Evolutionary conservation across 352 stramenopile species (phyloP).

Genomic region (Halophytophthora batemanensis): DNA sequence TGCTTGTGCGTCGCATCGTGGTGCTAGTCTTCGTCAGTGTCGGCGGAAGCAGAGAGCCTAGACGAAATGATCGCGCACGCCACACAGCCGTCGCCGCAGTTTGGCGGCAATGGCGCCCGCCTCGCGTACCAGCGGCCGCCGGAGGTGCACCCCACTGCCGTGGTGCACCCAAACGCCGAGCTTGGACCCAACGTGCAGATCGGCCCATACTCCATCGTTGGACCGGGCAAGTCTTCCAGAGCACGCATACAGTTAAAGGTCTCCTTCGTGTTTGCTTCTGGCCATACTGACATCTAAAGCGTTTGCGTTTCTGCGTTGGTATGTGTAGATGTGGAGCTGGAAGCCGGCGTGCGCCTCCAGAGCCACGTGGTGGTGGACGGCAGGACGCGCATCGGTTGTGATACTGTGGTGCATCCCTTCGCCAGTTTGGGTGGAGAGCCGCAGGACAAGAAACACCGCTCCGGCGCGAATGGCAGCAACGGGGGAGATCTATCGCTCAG

Average conservation of each 20-base stretch:
- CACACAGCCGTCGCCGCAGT: slow-evolving; percentile 7
- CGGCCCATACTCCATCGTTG: slow-evolving; percentile 70
- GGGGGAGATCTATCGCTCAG: slow-evolving; percentile 25
- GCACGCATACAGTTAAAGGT: neutral
- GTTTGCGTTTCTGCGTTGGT: slow-evolving; percentile 7
- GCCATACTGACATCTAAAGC: slow-evolving; percentile 5
- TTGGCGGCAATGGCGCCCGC: too few species aligned
- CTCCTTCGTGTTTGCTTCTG: slow-evolving; percentile 1
- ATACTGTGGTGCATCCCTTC: slow-evolving; percentile 68
- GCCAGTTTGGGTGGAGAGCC: slow-evolving; percentile 69
- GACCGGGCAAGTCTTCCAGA: slow-evolving; percentile 32
- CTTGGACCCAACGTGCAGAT: slow-evolving; percentile 61
- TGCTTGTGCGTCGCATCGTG: slow-evolving; percentile 1
- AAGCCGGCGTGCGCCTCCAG: slow-evolving; percentile 59
- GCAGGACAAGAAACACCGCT: slow-evolving; percentile 79
- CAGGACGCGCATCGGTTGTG: slow-evolving; percentile 47
- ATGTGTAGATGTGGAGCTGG: slow-evolving; percentile 55
- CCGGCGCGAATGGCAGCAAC: slow-evolving; percentile 8
- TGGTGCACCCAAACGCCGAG: slow-evolving; percentile 61
- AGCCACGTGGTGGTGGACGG: slow-evolving; percentile 78
- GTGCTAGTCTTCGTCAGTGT: slow-evolving; percentile 17
- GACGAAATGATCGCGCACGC: slow-evolving; percentile 55
- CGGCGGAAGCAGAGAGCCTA: slow-evolving; percentile 37
- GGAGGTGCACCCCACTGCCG: slow-evolving; percentile 57
- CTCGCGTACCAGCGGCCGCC: slow-evolving; percentile 1